Conservation (phyloP, 1,139 yeast genomes). For the Groenewaldozyma auringiensis region DNA sequence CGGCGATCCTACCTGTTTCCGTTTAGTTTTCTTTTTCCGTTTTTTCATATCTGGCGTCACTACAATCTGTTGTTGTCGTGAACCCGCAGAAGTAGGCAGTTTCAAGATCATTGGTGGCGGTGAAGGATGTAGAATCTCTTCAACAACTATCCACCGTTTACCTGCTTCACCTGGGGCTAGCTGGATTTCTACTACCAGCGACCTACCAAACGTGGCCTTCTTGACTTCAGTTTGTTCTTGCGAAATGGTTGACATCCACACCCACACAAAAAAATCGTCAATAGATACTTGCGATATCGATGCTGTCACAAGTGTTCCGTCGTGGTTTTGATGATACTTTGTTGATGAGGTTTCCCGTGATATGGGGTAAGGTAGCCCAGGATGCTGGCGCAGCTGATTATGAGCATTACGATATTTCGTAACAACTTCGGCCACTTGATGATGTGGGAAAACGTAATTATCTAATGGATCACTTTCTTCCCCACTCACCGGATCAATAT, state of each 20-base stretch:
- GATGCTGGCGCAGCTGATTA: not conserved
- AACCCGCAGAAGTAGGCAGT: not conserved
- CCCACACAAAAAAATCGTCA: conserved; percentile 86
- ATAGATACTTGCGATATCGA: conserved; percentile 57
- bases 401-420: conserved; percentile 1
- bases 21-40: not conserved
- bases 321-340: conserved; percentile 4
- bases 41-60: not conserved
- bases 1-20: not conserved
- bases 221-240: conserved; percentile 62
- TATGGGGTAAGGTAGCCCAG: not conserved
- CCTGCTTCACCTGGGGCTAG: conserved; percentile 34
- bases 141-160: conserved; percentile 75
- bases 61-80: not conserved
- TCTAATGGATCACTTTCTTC: conserved; percentile 24
- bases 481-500: conserved; percentile 26
- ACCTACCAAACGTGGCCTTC: conserved; percentile 69
- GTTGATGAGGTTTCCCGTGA: not conserved
- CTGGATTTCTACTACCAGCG: conserved; percentile 63
- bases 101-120: conserved; percentile 20
- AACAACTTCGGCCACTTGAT: conserved; percentile 20
- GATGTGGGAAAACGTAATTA: conserved; percentile 27
- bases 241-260: conserved; percentile 76
- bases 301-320: conserved; percentile 37
- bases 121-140: conserved; percentile 40